Evolutionary conservation across 179 eudicot species (phyloP).

Genomic region (Sideroxylon spinosum): DNA sequence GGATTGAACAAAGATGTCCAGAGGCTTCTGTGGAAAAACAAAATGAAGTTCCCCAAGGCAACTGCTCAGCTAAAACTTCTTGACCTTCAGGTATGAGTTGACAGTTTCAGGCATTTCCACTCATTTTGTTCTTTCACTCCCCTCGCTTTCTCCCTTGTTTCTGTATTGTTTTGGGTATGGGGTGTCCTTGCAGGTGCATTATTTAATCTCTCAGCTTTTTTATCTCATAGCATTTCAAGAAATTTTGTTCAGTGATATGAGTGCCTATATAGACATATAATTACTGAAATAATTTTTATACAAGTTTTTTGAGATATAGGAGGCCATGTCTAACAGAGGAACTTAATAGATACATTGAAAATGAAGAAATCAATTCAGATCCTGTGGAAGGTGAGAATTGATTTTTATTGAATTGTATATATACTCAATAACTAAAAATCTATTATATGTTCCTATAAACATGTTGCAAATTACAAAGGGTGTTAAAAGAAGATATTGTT

Average conservation of each 20-base stretch:
- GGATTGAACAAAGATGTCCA: constrained; percentile 80
- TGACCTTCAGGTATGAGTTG: constrained; percentile 56
- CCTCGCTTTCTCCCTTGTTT: background rate
- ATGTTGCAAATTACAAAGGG: too few species aligned
- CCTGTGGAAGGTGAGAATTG: too few species aligned
- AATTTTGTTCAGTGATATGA: background rate
- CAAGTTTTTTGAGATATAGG: too few species aligned
- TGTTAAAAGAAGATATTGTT: too few species aligned
- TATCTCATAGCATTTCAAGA: background rate
- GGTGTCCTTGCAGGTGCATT: constrained; percentile 1
- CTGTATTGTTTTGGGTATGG: background rate
- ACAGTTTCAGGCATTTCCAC: background rate
- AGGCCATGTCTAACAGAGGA: background rate
- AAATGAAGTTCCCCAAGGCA: constrained; percentile 74
- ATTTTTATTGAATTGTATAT: too few species aligned
- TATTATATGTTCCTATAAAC: too few species aligned
- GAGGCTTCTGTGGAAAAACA: constrained; percentile 91
- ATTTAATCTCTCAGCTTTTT: background rate
- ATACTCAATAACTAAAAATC: too few species aligned
- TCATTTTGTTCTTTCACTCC: background rate
- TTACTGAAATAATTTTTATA: background rate
- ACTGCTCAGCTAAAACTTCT: constrained; percentile 71
- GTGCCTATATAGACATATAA: background rate
- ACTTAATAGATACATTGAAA: background rate
- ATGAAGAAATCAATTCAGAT: background rate